Conservation (phyloP, 2,329 filamentous ascomycete species). For the Rhynchosporium graminicola region DNA sequence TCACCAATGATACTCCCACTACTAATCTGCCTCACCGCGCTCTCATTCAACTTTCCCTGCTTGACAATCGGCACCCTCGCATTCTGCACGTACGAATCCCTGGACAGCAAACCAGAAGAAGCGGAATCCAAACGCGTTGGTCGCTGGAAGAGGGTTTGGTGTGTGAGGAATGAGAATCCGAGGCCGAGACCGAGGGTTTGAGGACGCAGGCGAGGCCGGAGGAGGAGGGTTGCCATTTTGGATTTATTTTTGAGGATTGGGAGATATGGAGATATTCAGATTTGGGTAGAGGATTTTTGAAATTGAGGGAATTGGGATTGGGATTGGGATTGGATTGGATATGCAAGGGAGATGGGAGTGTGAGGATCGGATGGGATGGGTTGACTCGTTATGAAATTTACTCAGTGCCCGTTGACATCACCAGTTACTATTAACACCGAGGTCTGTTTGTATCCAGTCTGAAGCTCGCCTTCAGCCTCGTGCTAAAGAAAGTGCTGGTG, state of each 20-base stretch:
- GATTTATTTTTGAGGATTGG: background rate
- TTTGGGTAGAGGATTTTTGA: background rate
- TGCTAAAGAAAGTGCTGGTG: slow-evolving; percentile 1
- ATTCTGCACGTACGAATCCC: slow-evolving; percentile 38
- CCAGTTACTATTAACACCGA: too few species aligned
- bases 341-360: background rate
- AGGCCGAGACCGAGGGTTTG: slow-evolving; percentile 41
- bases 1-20: slow-evolving; percentile 39
- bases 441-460: background rate
- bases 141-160: slow-evolving; percentile 29
- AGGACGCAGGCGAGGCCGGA: slow-evolving; percentile 38
- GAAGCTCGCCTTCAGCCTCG: slow-evolving; percentile 11
- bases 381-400: background rate
- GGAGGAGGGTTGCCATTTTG: slow-evolving; percentile 38
- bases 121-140: slow-evolving; percentile 40
- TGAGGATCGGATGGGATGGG: background rate
- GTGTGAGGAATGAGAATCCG: slow-evolving; percentile 39
- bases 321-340: background rate
- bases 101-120: slow-evolving; percentile 12
- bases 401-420: slow-evolving; percentile 16
- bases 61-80: slow-evolving; percentile 30
- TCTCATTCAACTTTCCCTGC: slow-evolving; percentile 32
- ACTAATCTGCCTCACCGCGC: slow-evolving; percentile 39
- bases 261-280: background rate
- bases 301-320: background rate